Evolutionary conservation across 192 early-diverging fungal genomes (phyloP).

Genomic region (Coemansia erecta): DNA sequence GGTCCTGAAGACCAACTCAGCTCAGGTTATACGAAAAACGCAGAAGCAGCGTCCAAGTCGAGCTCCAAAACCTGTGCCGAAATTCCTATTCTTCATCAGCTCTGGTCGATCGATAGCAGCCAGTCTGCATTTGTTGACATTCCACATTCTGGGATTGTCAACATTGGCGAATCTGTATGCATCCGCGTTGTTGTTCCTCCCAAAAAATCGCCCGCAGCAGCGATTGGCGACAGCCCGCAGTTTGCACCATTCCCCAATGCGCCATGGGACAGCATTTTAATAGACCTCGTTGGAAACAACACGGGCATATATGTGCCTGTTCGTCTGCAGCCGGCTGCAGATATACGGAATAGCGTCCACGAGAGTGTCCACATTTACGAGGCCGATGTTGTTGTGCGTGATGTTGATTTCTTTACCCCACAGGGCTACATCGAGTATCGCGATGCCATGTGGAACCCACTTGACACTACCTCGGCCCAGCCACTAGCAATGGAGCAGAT

Average conservation of each 20-base stretch:
- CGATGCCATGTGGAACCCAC: conserved; percentile 51
- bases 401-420: conserved; percentile 38
- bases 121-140: conserved; percentile 20
- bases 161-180: conserved; percentile 33
- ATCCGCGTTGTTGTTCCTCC: conserved; percentile 49
- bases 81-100: conserved; percentile 1
- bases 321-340: conserved; percentile 1
- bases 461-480: conserved; percentile 16
- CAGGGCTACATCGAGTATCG: conserved; percentile 45
- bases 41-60: too few species aligned
- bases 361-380: conserved; percentile 53
- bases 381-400: conserved; percentile 42
- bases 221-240: not conserved
- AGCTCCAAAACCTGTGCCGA: conserved; percentile 3
- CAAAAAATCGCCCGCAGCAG: not conserved
- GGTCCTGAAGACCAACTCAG: too few species aligned
- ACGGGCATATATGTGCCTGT: conserved; percentile 27
- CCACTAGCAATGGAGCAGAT: conserved; percentile 26
- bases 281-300: conserved; percentile 21
- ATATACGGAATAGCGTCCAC: conserved; percentile 20
- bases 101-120: conserved; percentile 12
- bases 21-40: too few species aligned
- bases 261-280: conserved; percentile 43
- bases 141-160: not conserved
- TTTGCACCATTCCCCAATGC: conserved; percentile 22